Evolutionary conservation across 257 asterid genomes (phyloP).

Genomic region (Leonotis leonurus): DNA sequence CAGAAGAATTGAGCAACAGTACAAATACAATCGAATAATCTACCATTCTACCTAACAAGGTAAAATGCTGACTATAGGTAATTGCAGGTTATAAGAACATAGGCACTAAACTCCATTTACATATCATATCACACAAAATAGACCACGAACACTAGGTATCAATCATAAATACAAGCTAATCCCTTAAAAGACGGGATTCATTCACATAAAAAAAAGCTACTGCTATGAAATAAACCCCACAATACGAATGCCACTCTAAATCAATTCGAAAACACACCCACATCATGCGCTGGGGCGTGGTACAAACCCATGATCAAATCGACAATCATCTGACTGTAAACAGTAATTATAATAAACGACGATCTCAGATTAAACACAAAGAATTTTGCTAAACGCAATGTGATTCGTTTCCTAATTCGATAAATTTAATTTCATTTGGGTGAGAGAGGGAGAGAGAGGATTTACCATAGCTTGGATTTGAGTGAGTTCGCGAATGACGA

Average conservation of each 20-base stretch:
- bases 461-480: constrained; percentile 30
- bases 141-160: neutral
- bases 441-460: neutral
- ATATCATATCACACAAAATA: neutral
- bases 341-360: neutral
- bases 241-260: too few relatives aligned
- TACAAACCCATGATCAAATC: too few relatives aligned
- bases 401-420: neutral
- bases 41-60: neutral
- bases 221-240: too few relatives aligned
- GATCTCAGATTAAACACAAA: neutral
- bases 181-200: neutral
- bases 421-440: neutral
- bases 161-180: neutral
- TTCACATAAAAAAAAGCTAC: too few relatives aligned
- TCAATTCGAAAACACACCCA: too few relatives aligned
- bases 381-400: neutral
- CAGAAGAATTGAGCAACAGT: neutral
- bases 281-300: too few relatives aligned
- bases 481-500: constrained; percentile 22
- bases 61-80: too few relatives aligned
- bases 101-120: neutral
- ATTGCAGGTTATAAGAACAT: neutral
- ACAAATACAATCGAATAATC: neutral
- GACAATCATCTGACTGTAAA: neutral